A percentile compares a stretch with the other conserved stretches of the same genome.
phyloP scores from a whole-genome alignment of 1,284 basidiomycete genomes.

The Sanghuangporus baumii region DNA sequence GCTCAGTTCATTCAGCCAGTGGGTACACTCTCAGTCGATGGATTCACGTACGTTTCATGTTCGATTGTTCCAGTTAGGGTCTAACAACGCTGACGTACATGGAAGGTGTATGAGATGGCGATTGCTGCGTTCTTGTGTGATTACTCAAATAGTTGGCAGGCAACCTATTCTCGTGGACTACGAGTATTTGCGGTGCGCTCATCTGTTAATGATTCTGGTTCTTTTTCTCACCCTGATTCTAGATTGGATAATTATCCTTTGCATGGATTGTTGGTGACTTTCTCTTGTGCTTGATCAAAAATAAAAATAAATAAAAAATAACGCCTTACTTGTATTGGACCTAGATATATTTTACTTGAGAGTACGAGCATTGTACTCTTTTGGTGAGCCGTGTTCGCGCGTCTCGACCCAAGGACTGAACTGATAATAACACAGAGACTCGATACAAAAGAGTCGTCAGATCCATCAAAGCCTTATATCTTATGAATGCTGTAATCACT shows the following conservation, averaged over 20 bases:
- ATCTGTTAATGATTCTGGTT: not conserved
- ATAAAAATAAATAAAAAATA: too few species aligned
- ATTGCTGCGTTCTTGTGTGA: not conserved
- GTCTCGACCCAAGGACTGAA: too few species aligned
- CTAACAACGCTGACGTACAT: not conserved
- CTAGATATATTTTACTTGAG: not conserved
- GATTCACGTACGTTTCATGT: too few species aligned
- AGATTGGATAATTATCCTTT: slow-evolving; percentile 4
- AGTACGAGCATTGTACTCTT: not conserved
- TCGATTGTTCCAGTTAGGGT: not conserved
- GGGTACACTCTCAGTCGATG: too few species aligned
- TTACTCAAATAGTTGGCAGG: not conserved
- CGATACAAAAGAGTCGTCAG: not conserved
- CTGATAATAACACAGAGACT: not conserved
- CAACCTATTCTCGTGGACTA: not conserved
- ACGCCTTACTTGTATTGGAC: not conserved
- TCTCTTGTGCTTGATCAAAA: not conserved
- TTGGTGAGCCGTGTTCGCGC: not conserved
- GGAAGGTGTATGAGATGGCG: not conserved
- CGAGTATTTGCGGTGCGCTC: not conserved
- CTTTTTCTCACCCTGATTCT: not conserved
- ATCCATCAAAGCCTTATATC: not conserved
- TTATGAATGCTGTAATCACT: not conserved
- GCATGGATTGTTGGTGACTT: slow-evolving; percentile 1
- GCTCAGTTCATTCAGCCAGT: too few species aligned